Evolutionary conservation across 805 yeast species (phyloP).

Genomic region (Wickerhamomyces sydowiorum): DNA sequence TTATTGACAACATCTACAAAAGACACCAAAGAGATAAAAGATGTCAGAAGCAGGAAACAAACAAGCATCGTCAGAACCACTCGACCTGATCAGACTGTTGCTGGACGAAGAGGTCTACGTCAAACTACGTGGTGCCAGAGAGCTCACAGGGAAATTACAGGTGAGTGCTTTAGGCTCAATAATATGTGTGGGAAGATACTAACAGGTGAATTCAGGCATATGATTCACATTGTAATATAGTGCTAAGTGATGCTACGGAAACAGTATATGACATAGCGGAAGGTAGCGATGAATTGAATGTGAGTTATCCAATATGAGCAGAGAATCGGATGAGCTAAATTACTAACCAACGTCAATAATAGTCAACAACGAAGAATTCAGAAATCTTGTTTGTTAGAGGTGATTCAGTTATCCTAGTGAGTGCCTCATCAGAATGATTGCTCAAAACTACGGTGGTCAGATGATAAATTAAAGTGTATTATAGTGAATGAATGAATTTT

Average conservation of each 20-base stretch:
- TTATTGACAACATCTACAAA: too few relatives aligned
- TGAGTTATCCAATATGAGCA: slow-evolving; percentile 11
- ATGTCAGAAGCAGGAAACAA: slow-evolving; percentile 4
- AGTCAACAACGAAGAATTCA: slow-evolving; percentile 48
- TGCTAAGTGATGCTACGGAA: slow-evolving; percentile 88
- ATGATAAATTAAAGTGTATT: not conserved
- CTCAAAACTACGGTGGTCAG: not conserved
- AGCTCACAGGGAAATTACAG: slow-evolving; percentile 82
- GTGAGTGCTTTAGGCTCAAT: slow-evolving; percentile 30
- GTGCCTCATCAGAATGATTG: slow-evolving; percentile 33
- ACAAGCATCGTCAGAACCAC: slow-evolving; percentile 55
- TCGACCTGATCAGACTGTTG: slow-evolving; percentile 79
- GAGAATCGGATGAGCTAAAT: not conserved
- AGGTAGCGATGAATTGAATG: slow-evolving; percentile 40
- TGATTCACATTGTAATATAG: slow-evolving; percentile 96
- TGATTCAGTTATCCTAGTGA: slow-evolving; percentile 88
- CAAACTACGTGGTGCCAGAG: slow-evolving; percentile 91
- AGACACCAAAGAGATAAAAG: not conserved
- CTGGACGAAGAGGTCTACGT: slow-evolving; percentile 84
- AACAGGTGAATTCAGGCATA: slow-evolving; percentile 50
- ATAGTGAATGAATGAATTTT: slow-evolving; percentile 1
- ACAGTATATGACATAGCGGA: slow-evolving; percentile 53
- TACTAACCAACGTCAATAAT: slow-evolving; percentile 13
- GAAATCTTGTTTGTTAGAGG: slow-evolving; percentile 97
- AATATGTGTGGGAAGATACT: not conserved